A percentile compares a stretch with the other conserved stretches of the same genome.
These are phyloP conservation scores for Emergomyces orientalis DNA, from an alignment of 2,329 filamentous ascomycete species.

Conservation along the genomic window DNA sequence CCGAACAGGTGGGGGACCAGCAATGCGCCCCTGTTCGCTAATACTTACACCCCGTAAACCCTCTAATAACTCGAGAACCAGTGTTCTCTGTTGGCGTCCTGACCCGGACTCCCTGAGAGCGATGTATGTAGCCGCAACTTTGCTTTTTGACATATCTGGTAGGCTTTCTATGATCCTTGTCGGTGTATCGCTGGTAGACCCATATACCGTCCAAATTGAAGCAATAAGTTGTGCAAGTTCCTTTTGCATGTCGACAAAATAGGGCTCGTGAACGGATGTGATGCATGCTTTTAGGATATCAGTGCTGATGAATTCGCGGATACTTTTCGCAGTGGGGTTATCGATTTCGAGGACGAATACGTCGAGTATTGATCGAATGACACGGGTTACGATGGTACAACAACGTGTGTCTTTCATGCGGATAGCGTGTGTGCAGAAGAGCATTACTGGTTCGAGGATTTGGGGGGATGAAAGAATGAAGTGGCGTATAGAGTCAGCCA, in stretches of 20 bases:
- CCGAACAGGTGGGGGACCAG: conserved; percentile 33
- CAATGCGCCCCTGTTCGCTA: conserved; percentile 81
- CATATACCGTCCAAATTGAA: conserved; percentile 70
- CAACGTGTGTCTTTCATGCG: conserved; percentile 83
- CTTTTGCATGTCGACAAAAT: conserved; percentile 93
- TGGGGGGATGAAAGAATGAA: conserved; percentile 71
- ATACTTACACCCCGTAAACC: conserved; percentile 85
- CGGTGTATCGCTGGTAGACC: conserved; percentile 58
- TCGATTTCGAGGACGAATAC: conserved; percentile 54
- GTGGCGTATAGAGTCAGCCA: conserved; percentile 53
- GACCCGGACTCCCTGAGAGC: conserved; percentile 47
- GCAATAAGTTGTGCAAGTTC: conserved; percentile 84
- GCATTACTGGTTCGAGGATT: conserved; percentile 76
- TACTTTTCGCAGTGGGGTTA: conserved; percentile 50
- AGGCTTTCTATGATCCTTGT: conserved; percentile 66
- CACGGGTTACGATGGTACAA: conserved; percentile 72
- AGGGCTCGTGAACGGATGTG: conserved; percentile 82
- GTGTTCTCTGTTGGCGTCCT: conserved; percentile 66
- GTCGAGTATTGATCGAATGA: conserved; percentile 76
- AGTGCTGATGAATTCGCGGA: conserved; percentile 81
- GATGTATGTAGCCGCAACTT: conserved; percentile 56
- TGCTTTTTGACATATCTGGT: conserved; percentile 61
- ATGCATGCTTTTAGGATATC: conserved; percentile 87
- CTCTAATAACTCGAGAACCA: conserved; percentile 76
- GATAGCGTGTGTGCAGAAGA: conserved; percentile 86